Percentiles rank a stretch among this genome's conserved stretches.
Conservation (phyloP, 1,139 yeast genomes). For the Magnusiomyces paraingens region DNA sequence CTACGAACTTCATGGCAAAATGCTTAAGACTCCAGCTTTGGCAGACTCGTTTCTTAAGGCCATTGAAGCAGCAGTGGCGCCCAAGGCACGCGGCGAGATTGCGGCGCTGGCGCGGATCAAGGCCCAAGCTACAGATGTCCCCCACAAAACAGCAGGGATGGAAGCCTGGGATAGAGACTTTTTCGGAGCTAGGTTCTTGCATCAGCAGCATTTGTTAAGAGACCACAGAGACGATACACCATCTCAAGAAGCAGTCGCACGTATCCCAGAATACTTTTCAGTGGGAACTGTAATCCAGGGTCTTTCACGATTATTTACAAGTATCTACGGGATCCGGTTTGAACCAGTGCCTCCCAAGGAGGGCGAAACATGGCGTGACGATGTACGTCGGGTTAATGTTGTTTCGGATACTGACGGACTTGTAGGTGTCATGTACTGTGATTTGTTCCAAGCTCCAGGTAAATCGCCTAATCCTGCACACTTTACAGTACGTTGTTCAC, state of each 20-base stretch:
- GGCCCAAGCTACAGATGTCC: slow-evolving; percentile 35
- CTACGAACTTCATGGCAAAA: slow-evolving; percentile 80
- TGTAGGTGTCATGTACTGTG: slow-evolving; percentile 63
- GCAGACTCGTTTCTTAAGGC: slow-evolving; percentile 63
- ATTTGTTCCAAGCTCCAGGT: slow-evolving; percentile 54
- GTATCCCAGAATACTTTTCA: slow-evolving; percentile 52
- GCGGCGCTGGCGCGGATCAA: slow-evolving; percentile 28
- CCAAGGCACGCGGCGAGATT: slow-evolving; percentile 58
- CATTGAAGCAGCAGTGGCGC: slow-evolving; percentile 46
- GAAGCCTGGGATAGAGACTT: slow-evolving; percentile 94
- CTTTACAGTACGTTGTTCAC: slow-evolving; percentile 92
- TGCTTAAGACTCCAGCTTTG: slow-evolving; percentile 78
- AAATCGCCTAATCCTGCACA: slow-evolving; percentile 79
- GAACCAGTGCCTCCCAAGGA: slow-evolving; percentile 54
- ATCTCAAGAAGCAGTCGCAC: slow-evolving; percentile 18
- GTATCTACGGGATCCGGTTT: slow-evolving; percentile 69
- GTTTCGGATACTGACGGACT: slow-evolving; percentile 51
- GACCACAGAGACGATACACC: slow-evolving; percentile 15
- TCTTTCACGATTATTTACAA: slow-evolving; percentile 59
- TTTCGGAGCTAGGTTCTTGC: slow-evolving; percentile 40
- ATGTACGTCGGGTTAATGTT: slow-evolving; percentile 77
- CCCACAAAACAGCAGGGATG: slow-evolving; percentile 30
- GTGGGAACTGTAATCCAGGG: slow-evolving; percentile 87
- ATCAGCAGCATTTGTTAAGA: slow-evolving; percentile 24
- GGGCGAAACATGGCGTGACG: slow-evolving; percentile 91